These are phyloP conservation scores for Litchi chinensis DNA, from an alignment of 345 rosid genomes.

Conservation along the genomic window DNA sequence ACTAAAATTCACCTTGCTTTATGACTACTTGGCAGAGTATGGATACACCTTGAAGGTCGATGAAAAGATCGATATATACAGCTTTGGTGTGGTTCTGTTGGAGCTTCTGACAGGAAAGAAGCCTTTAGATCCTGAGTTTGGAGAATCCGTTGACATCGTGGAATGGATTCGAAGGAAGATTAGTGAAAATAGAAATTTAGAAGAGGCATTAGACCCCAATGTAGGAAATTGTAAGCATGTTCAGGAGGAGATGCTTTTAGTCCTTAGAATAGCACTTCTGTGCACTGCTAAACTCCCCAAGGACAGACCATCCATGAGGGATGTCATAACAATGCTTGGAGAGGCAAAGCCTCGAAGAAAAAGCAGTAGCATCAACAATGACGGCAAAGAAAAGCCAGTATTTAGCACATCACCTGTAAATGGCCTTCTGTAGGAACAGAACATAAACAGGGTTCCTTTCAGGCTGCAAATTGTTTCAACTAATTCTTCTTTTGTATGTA, in stretches of 20 bases:
- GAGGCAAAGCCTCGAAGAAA: constrained; percentile 94
- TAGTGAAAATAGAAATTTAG: constrained; percentile 62
- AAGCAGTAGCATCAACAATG: constrained; percentile 53
- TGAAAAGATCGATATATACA: constrained; percentile 91
- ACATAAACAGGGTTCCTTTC: constrained; percentile 15
- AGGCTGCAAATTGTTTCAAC: not conserved
- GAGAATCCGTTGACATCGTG: constrained; percentile 67
- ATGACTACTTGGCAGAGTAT: constrained; percentile 54
- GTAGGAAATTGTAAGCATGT: constrained; percentile 84
- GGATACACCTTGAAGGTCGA: constrained; percentile 92
- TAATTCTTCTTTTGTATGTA: constrained; percentile 51
- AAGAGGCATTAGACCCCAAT: constrained; percentile 64
- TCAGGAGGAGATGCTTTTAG: constrained; percentile 93
- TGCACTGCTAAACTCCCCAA: constrained; percentile 87
- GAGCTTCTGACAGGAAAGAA: constrained; percentile 77
- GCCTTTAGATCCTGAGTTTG: constrained; percentile 71
- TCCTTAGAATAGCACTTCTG: constrained; percentile 77
- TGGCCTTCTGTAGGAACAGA: constrained; percentile 60
- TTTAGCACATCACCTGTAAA: constrained; percentile 77
- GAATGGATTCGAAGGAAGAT: constrained; percentile 76
- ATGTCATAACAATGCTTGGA: constrained; percentile 84
- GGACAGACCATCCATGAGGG: constrained; percentile 93
- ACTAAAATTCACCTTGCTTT: not conserved
- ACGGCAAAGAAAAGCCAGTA: constrained; percentile 51
- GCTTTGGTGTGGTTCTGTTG: constrained; percentile 82